Evolutionary conservation across 352 stramenopile species (phyloP), one percentile per base, ranked within the genome.

Genomic region (Thraustotheca clavata): DNA sequence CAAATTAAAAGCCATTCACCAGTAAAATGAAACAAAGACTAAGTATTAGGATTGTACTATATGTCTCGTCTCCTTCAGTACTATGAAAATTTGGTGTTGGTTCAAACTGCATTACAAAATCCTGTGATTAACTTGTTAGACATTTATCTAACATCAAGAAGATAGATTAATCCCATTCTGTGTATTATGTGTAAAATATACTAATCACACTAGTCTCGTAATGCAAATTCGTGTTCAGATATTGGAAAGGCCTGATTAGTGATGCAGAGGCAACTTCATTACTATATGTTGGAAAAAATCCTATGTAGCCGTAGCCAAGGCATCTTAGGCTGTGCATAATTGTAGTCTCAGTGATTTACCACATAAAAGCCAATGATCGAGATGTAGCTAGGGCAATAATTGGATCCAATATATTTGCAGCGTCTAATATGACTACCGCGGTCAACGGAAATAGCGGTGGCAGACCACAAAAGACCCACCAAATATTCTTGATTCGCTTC

Each of bases 401-500:
- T 0, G 38, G 62, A 14, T 49, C 29, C 11, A 69, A 29, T 8
- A 27, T 43, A 16, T 24, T 14, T 52, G 9, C n/a, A 16, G 54
- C 34, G 6, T 31, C 1, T 14, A 8, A 34, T 7, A 59, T 35
- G 4, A 24, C 29, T 29, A 18, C 16, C 27, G 22, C n/a, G 36
- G 7, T 31, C n/a, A 38, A 57, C 18, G n/a, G 47, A 34, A 20
- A 46, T 22, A 18, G 43, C 16, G 33, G 62, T 22, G 43, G 36
- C 27, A 47, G 11, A n/a, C 57, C 32, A 3, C 50, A 11, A 34
- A 32, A 20, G 18, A 12, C 20, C 50, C 62, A 69, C 43, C 48
- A 43, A 1, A 36, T 36, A 16, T 69, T 43, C 39, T 62, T 62
- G 49, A 65, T 59, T 12, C 49, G 49, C 50, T 69, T 69, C 33